Evolutionary conservation across 179 eudicot species (phyloP).

Genomic region (Camellia oleifera): DNA sequence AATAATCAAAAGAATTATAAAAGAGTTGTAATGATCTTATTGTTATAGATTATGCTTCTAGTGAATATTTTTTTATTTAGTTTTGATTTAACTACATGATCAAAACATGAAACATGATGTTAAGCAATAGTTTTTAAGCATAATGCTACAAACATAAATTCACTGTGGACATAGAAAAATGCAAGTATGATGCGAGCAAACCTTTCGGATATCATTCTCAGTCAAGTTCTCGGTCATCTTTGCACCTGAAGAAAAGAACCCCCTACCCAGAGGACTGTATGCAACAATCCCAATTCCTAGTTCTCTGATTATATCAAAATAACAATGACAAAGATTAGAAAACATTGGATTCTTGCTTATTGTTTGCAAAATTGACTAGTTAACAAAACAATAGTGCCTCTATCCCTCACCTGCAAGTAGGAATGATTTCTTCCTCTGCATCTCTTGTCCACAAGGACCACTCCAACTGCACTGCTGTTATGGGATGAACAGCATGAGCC

Average conservation of each 20-base stretch:
- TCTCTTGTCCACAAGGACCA: slow-evolving; percentile 62
- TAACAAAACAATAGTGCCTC: not conserved
- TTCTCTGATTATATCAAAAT: not conserved
- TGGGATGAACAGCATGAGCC: slow-evolving; percentile 32
- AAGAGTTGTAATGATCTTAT: too few relatives aligned
- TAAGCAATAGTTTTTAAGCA: too few relatives aligned
- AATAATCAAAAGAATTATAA: too few relatives aligned
- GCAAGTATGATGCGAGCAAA: slow-evolving; percentile 10
- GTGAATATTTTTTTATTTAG: too few relatives aligned
- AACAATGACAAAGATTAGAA: not conserved
- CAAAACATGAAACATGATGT: too few relatives aligned
- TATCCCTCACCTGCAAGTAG: slow-evolving; percentile 45
- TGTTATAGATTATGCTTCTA: too few relatives aligned
- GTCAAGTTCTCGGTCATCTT: slow-evolving; percentile 36
- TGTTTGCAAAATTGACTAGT: not conserved
- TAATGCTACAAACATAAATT: too few relatives aligned
- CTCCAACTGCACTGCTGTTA: slow-evolving; percentile 53
- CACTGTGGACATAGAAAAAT: not conserved
- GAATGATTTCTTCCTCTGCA: slow-evolving; percentile 48
- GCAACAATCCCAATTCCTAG: slow-evolving; percentile 45
- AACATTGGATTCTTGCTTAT: not conserved
- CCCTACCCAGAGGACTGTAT: slow-evolving; percentile 56
- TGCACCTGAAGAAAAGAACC: slow-evolving; percentile 48
- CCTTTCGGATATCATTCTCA: slow-evolving; percentile 41
- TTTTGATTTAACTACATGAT: too few relatives aligned